Evolutionary conservation across 345 rosid species (phyloP).

Genomic region (Psidium guajava): DNA sequence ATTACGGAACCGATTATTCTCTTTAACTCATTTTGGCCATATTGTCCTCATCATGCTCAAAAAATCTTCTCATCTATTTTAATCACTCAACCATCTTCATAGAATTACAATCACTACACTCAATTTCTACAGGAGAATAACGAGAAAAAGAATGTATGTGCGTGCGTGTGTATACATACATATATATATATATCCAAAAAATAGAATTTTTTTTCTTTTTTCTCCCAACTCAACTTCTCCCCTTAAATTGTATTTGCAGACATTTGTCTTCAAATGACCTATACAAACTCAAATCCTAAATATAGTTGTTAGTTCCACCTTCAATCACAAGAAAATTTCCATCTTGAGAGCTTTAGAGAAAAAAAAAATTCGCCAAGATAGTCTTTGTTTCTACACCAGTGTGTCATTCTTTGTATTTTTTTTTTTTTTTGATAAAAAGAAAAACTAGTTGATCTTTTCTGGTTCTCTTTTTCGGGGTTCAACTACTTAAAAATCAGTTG

Average conservation of each 20-base stretch:
- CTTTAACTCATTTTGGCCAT: neutral
- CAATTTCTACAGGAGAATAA: neutral
- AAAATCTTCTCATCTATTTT: neutral
- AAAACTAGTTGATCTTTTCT: neutral
- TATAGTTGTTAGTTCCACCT: neutral
- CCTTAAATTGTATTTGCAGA: neutral
- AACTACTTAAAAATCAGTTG: neutral
- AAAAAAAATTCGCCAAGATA: neutral
- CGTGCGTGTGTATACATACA: too few species aligned
- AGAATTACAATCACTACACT: neutral
- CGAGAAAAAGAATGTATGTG: neutral
- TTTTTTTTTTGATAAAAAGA: neutral
- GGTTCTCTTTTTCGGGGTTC: neutral
- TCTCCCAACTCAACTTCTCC: neutral
- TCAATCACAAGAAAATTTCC: neutral
- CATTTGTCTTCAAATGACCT: neutral
- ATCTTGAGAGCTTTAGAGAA: neutral
- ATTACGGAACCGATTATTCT: neutral
- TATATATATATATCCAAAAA: too few species aligned
- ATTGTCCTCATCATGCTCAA: neutral
- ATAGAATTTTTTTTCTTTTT: neutral
- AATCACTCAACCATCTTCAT: neutral
- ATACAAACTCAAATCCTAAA: neutral
- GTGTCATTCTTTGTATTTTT: neutral
- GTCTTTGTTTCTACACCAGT: neutral